Percentiles rank a stretch among this genome's conserved stretches.
These are phyloP conservation scores for Capniomyces stellatus DNA, from an alignment of 371 early-diverging fungal genomes.

Conservation along the genomic window DNA sequence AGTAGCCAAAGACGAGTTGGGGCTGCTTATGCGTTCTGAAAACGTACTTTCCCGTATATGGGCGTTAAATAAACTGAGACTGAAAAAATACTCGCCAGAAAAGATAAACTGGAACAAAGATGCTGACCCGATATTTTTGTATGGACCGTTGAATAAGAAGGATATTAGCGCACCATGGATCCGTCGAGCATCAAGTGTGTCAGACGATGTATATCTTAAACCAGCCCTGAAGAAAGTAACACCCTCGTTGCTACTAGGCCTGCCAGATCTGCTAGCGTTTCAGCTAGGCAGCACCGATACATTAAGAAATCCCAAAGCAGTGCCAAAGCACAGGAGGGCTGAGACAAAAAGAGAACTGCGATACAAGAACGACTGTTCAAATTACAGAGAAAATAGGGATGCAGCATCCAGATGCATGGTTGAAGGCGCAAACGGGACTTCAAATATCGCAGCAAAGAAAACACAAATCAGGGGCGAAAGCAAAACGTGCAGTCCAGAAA, in stretches of 20 bases:
- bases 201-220: background rate
- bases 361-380: no score
- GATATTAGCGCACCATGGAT: conserved; percentile 17
- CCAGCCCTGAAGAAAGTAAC: conserved; percentile 1
- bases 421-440: no score
- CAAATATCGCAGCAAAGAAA: no score
- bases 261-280: background rate
- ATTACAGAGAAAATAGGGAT: no score
- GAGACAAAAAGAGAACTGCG: no score
- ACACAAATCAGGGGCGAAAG: no score
- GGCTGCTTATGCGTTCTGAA: background rate
- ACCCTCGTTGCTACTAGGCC: no score
- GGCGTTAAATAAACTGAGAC: background rate
- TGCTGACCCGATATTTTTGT: conserved; percentile 23
- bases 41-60: background rate
- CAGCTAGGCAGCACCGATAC: background rate
- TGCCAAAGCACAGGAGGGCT: no score
- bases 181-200: background rate
- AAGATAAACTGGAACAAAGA: conserved; percentile 26
- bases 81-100: conserved; percentile 21
- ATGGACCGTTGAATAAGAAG: conserved; percentile 20
- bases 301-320: no score
- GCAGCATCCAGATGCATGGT: no score
- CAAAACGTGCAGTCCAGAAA: no score
- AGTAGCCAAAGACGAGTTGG: background rate